These are phyloP conservation scores for Fragaria vesca DNA, from an alignment of 306 rosid species.

Conservation along the genomic window DNA sequence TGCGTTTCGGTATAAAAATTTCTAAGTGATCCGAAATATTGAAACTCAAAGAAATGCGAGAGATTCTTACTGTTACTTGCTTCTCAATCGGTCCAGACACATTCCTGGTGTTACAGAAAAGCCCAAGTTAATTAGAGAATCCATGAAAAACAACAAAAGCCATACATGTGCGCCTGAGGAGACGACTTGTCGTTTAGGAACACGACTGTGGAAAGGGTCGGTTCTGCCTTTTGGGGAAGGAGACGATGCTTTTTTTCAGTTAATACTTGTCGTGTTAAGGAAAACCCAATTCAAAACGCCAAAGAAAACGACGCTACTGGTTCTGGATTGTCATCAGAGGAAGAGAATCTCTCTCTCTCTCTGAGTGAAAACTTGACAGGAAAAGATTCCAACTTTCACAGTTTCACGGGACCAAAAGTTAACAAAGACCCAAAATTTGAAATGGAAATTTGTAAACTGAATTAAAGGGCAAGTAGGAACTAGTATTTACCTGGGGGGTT, in stretches of 20 bases:
- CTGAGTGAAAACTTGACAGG: not conserved
- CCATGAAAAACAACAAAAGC: not conserved
- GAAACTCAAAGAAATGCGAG: not conserved
- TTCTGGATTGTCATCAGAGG: conserved; percentile 1
- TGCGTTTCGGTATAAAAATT: not conserved
- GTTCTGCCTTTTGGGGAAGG: conserved; percentile 1
- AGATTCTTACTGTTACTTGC: not conserved
- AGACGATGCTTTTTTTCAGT: not conserved
- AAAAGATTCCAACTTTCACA: conserved; percentile 7
- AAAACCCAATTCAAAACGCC: conserved; percentile 1
- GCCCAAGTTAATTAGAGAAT: not conserved
- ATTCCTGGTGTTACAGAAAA: not conserved
- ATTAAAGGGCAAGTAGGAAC: not conserved
- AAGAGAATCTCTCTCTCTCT: conserved; percentile 5
- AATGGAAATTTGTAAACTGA: not conserved
- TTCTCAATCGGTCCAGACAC: conserved; percentile 12
- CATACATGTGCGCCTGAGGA: not conserved
- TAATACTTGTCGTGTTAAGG: not conserved
- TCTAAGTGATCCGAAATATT: not conserved
- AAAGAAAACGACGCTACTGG: conserved; percentile 5
- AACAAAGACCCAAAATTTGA: not conserved
- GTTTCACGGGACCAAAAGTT: not conserved
- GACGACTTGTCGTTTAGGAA: not conserved
- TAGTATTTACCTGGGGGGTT: conserved; percentile 27
- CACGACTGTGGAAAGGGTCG: not conserved